Evolutionary conservation across 2,329 filamentous ascomycete genomes (phyloP), one percentile per base, ranked within the genome.

Genomic region (Nothomitra cinnamomea): DNA sequence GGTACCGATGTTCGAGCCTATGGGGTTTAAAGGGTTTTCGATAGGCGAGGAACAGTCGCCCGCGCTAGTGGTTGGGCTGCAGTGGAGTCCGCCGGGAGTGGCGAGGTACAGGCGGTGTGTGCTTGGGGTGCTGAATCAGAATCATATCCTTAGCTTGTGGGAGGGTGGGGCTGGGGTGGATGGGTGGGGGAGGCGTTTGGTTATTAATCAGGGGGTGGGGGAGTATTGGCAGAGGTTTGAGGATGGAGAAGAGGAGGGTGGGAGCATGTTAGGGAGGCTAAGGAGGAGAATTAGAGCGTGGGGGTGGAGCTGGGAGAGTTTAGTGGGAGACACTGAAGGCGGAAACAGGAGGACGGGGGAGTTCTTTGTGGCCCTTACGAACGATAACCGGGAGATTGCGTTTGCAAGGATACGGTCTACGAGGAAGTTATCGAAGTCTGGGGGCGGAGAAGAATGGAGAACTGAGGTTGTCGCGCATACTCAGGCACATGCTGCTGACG

Each of bases 31-130:
- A 13, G 64, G 69, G 17, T 77, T 75, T 59, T 80, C 77, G 0
- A 60, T 80, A 22, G 78, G 76, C 1, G 75, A 78, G 57, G 78
- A 82, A 60, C 72, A 78, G 52, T 80, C 77, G 0, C 60, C 65
- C 1, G 74, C 74, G 56, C 66, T 66, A 42, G 71, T 76, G 2
- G 62, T 69, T n/a, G 65, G 65, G 1, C 60, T 80, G 21, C 65
- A 69, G 7, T 82, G 78, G 78, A 81, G 78, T 3, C 67, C 73
- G 1, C 68, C 73, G 5, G 77, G 78, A 1, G 63, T 80, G 40
- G 76, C 69, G 17, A 72, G 70, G 58, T 72, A 78, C 61, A 65
- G 70, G 43, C 70, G 74, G 57, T 76, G 72, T 59, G 70, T 72
- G 6, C 68, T 82, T 25, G 75, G 72, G 1, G 71, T 78, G 15